These are phyloP conservation scores for Xylaria grammica DNA, from an alignment of 495 filamentous ascomycete species.

Conservation along the genomic window DNA sequence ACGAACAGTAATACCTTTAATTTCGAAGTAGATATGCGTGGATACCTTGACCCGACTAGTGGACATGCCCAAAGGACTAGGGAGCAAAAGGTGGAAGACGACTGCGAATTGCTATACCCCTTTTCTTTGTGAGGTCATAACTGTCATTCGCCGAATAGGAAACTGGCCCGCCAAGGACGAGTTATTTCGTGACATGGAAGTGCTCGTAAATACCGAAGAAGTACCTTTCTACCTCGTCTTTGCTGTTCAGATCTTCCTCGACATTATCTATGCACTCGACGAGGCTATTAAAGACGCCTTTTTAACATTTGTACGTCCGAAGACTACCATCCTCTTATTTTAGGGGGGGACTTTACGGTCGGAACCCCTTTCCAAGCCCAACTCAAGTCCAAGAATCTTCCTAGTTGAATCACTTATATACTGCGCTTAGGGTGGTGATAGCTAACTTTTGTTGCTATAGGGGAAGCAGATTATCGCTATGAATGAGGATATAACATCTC, in stretches of 20 bases:
- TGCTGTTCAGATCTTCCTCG: slow-evolving; percentile 47
- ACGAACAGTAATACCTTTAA: slow-evolving; percentile 29
- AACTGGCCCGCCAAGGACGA: slow-evolving; percentile 42
- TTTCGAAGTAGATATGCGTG: slow-evolving; percentile 38
- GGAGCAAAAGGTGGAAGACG: slow-evolving; percentile 38
- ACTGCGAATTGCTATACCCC: slow-evolving; percentile 36
- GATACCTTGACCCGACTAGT: slow-evolving; percentile 38
- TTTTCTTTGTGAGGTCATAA: slow-evolving; percentile 39
- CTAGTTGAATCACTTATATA: no score
- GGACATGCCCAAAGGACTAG: slow-evolving; percentile 36
- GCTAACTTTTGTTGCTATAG: slow-evolving; percentile 29
- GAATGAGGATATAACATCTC: slow-evolving; percentile 32
- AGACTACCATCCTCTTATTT: no score
- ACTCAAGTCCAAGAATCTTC: no score
- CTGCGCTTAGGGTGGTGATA: no score
- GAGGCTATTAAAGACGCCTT: slow-evolving; percentile 15
- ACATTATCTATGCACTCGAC: slow-evolving; percentile 43
- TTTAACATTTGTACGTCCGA: no score
- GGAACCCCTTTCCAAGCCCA: no score
- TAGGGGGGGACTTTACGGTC: no score
- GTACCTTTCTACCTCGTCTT: slow-evolving; percentile 43
- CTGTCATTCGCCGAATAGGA: slow-evolving; percentile 13
- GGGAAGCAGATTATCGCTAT: slow-evolving; percentile 25
- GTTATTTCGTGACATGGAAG: slow-evolving; percentile 41
- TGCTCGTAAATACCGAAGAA: slow-evolving; percentile 28